Base-by-base conservation (phyloP, 2,329 filamentous ascomycete species). In the Penicillium crustosum region DNA sequence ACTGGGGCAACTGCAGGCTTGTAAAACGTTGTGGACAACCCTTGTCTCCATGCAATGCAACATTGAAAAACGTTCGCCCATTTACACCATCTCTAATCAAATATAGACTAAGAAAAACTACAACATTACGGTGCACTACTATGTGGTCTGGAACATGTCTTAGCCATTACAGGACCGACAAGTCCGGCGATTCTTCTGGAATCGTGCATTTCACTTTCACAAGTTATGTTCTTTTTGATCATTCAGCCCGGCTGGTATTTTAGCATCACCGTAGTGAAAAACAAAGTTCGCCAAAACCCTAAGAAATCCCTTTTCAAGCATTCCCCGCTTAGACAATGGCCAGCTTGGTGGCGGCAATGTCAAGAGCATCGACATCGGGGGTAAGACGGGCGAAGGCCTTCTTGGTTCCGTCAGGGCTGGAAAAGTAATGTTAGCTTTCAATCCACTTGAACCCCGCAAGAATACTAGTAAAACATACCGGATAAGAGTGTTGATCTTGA, bases 401-500 rank as follows among this genome's bases (percentile, higher is more conserved):
- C 91, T 99, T 99, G 76, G 88, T 86, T 75, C 94, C 94, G 77
- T 99, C 93, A 66, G 94, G 94, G 79, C 92, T 93, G 2, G 4
- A 13, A 5, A 61, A 23, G 39, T 10, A 10, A 31, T n/a, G 33
- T 29, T 10, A 55, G 43, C 61, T 57, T 66, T 63, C 62, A 56
- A 64, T 53, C 41, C 36, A 44, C 12, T 35, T 19, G 6, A 7
- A 6, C 4, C 33, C n/a, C n/a, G n/a, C n/a, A n/a, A n/a, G n/a
- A n/a, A n/a, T 4, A 33, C 12, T 33, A 33, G 35, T 48, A 10
- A 25, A 41, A 48, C 67, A 62, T 87, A 93, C 90, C 93, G 90
- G 85, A 99, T 93, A 71, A 99, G 87, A 71, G 94, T 99, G 89
- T 99, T 99, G 86, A 99, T 92, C 90, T 97, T 97, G 83, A 97